phyloP scores from a whole-genome alignment of 2,329 filamentous ascomycete species.

The Colletotrichum graminicola region DNA sequence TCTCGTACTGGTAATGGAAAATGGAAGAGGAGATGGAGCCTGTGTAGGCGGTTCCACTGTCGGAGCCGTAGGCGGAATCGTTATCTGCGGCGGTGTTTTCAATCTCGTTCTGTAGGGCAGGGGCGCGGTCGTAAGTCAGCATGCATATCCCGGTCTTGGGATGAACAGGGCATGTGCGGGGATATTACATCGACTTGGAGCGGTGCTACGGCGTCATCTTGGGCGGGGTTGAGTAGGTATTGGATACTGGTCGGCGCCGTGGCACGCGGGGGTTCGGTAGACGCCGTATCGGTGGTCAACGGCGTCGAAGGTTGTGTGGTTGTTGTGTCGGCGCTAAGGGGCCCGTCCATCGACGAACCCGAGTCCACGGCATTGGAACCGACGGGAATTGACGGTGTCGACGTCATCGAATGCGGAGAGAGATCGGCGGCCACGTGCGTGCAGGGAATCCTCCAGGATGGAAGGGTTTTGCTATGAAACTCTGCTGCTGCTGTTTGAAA shows the following conservation, averaged over 20 bases:
- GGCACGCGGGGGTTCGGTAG: constrained; percentile 16
- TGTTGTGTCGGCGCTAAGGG: neutral
- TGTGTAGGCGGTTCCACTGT: constrained; percentile 49
- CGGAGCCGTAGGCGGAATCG: constrained; percentile 54
- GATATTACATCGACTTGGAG: constrained; percentile 46
- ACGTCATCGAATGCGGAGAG: constrained; percentile 18
- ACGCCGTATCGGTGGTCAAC: neutral
- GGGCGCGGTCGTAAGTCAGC: constrained; percentile 11
- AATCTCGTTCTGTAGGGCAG: constrained; percentile 16
- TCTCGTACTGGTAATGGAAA: constrained; percentile 59
- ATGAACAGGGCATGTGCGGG: neutral
- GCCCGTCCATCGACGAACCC: neutral
- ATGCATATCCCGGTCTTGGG: neutral
- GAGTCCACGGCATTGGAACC: constrained; percentile 31
- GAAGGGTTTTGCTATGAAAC: neutral
- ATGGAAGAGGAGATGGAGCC: constrained; percentile 58
- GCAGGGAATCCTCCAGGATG: neutral
- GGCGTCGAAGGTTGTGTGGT: constrained; percentile 7
- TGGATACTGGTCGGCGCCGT: constrained; percentile 24
- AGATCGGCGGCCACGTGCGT: constrained; percentile 2
- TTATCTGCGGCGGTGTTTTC: constrained; percentile 42
- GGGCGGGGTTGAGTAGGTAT: constrained; percentile 40
- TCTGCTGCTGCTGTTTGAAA: neutral
- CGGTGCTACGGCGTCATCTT: constrained; percentile 43
- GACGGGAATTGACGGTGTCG: constrained; percentile 6